Conservation (phyloP, 2,329 filamentous ascomycete species). For the Emmonsia crescens region DNA sequence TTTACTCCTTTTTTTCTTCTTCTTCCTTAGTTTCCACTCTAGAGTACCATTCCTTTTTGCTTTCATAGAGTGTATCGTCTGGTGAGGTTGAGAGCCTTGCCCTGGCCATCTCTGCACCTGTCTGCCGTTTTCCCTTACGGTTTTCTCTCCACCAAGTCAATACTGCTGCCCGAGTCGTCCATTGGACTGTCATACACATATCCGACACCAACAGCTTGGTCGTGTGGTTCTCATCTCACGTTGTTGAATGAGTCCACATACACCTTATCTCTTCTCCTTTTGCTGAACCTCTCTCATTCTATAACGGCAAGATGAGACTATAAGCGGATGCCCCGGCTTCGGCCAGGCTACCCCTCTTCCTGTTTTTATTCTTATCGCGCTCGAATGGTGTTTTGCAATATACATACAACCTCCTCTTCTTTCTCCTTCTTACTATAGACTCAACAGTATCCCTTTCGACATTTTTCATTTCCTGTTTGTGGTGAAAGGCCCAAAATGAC, state of each 20-base stretch:
- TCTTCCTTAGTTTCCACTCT: background rate
- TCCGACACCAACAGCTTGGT: background rate
- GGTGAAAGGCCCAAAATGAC: conserved; percentile 14
- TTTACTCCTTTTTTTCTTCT: background rate
- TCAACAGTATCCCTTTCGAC: background rate
- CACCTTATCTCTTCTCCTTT: background rate
- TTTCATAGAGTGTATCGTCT: background rate
- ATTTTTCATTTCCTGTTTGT: background rate
- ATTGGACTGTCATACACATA: background rate
- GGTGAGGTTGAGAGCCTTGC: background rate
- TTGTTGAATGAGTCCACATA: background rate
- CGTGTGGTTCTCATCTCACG: background rate
- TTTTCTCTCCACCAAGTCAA: too few species aligned
- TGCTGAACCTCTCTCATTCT: background rate
- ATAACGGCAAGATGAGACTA: background rate
- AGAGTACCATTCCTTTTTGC: background rate
- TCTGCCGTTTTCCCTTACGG: background rate
- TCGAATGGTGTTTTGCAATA: background rate
- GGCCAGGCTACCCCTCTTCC: background rate
- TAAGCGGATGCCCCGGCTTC: background rate
- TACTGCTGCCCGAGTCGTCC: background rate
- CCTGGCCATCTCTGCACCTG: background rate
- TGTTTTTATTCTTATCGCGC: background rate
- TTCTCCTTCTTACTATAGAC: background rate
- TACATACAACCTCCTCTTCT: too few species aligned